Base-by-base conservation (phyloP, 345 rosid species). In the Euphorbia tirucalli region DNA sequence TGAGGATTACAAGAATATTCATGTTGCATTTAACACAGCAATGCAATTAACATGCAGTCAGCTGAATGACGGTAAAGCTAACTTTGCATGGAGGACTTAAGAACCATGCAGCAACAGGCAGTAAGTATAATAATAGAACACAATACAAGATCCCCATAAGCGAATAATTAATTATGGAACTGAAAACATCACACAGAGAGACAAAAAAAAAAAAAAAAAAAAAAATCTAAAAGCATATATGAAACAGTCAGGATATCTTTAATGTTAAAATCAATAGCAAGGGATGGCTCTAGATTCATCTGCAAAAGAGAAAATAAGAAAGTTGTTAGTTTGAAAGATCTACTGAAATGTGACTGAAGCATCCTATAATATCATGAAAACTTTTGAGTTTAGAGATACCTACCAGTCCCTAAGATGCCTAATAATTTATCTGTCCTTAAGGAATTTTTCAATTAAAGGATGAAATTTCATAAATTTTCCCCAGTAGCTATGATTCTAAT, bases 181-280 rank as follows among this genome's bases (percentile, higher is more conserved):
- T 54, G 61, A 72, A 54, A 35, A 24, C 28, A 65, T 10, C 27
- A 65, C 2, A 59, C 18, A 69, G 30, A 48, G n/a, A 19, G 16
- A 68, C 43, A 65, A 48, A 41, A 25, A 57, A 52, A 19, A 31
- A 19, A n/a, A n/a, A n/a, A n/a, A n/a, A n/a, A n/a, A n/a, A n/a
- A n/a, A n/a, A n/a, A n/a, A n/a, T n/a, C n/a, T 15, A 52, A 21
- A 5, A 39, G 14, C 28, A 28, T 3, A 57, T 22, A 30, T 28
- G 54, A 48, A 41, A 73, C 18, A 59, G 58, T 25, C 25, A 90
- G 99, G 99, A 92, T 95, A 93, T 95, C 97, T 83, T 86, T 82
- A 74, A 92, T 82, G 75, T 73, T 80, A 83, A 84, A 95, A 81
- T 89, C 94, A 84, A 95, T 90, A 63, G 93, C 96, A 81, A 95